Evolutionary conservation across 1,284 basidiomycete genomes (phyloP).

Genomic region (Apiotrichum porosum): DNA sequence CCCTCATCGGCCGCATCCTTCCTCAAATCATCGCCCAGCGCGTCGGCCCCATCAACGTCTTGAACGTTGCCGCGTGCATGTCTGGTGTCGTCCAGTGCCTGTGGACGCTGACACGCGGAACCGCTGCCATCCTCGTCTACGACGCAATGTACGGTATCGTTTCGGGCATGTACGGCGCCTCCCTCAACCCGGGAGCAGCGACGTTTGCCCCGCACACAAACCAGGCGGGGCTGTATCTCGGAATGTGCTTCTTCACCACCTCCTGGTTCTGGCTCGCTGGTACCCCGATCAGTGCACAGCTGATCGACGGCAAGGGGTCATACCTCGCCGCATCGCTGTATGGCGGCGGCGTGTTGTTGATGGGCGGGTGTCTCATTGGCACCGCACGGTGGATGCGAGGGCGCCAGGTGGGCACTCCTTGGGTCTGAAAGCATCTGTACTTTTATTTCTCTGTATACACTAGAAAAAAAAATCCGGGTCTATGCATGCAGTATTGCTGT

Average conservation of each 20-base stretch:
- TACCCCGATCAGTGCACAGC: constrained; percentile 27
- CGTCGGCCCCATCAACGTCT: constrained; percentile 36
- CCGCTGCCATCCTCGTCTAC: constrained; percentile 23
- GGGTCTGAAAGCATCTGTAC: too few relatives aligned
- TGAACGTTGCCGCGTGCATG: constrained; percentile 18
- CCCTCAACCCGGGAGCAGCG: constrained; percentile 29
- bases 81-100: constrained; percentile 29
- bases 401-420: too few relatives aligned
- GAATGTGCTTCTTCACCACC: constrained; percentile 30
- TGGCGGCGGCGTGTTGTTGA: constrained; percentile 24
- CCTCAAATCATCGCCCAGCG: constrained; percentile 33
- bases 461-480: too few relatives aligned
- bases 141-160: constrained; percentile 32
- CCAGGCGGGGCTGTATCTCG: constrained; percentile 33
- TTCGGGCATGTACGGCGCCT: constrained; percentile 31
- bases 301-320: constrained; percentile 23
- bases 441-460: too few relatives aligned
- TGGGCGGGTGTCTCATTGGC: too few relatives aligned
- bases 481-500: too few relatives aligned
- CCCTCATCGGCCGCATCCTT: constrained; percentile 32
- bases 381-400: too few relatives aligned
- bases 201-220: constrained; percentile 29
- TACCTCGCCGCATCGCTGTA: constrained; percentile 32
- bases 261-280: constrained; percentile 35
- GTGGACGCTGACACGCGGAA: constrained; percentile 25